A percentile compares a stretch with the other conserved stretches of the same genome.
phyloP scores from a whole-genome alignment of 2,329 filamentous ascomycete species.

The Podosphaera fusca region DNA sequence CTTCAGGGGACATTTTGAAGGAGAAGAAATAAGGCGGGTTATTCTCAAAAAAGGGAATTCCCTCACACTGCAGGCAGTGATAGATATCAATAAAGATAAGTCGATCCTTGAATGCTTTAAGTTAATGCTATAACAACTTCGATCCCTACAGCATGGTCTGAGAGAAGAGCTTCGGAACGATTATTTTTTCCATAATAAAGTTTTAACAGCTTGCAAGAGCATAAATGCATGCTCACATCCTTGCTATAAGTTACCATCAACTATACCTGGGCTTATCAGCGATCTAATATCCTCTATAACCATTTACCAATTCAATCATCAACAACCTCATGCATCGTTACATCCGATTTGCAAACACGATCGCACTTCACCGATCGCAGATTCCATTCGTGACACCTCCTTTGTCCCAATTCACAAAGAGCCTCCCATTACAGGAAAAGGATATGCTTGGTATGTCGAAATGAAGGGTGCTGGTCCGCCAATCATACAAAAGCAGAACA shows the following conservation, averaged over 20 bases:
- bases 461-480: neutral
- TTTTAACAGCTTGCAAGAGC: neutral
- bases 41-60: neutral
- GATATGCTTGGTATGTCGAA: neutral
- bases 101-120: neutral
- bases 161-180: neutral
- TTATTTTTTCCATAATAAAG: neutral
- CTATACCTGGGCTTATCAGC: neutral
- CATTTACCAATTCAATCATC: neutral
- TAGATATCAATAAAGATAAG: neutral
- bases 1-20: neutral
- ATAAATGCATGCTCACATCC: neutral
- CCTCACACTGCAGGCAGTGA: neutral
- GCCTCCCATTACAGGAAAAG: neutral
- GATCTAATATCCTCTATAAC: neutral
- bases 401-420: neutral
- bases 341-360: neutral
- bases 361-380: neutral
- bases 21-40: neutral
- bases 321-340: neutral
- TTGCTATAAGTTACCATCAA: neutral
- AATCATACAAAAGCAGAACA: neutral
- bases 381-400: too few species aligned
- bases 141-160: neutral
- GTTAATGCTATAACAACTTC: neutral